A percentile compares a stretch with the other conserved stretches of the same genome.
phyloP scores from a whole-genome alignment of 1,139 yeast genomes.

The Yamadazyma trypodendri region DNA sequence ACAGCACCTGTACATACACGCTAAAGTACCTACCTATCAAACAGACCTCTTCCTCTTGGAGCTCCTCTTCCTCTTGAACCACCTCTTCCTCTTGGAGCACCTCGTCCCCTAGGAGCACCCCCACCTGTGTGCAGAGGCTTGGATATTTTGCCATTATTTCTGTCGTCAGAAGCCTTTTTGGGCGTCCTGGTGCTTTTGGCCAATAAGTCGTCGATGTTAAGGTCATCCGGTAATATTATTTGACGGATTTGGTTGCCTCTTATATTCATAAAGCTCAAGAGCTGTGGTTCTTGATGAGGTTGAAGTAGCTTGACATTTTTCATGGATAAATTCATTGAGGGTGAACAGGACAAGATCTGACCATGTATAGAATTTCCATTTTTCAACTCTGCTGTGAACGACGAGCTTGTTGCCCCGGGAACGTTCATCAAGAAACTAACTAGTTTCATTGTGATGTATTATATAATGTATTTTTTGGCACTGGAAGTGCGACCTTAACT shows the following conservation, averaged over 20 bases:
- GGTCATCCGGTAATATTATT: constrained; percentile 81
- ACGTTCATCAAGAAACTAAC: constrained; percentile 81
- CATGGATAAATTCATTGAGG: constrained; percentile 87
- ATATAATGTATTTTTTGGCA: too few species aligned
- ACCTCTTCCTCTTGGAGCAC: constrained; percentile 1
- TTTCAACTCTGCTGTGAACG: constrained; percentile 88
- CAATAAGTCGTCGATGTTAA: constrained; percentile 76
- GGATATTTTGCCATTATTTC: constrained; percentile 1
- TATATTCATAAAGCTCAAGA: constrained; percentile 76
- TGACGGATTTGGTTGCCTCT: constrained; percentile 91
- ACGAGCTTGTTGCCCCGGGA: constrained; percentile 63
- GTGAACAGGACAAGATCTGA: constrained; percentile 73
- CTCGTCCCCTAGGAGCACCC: not conserved
- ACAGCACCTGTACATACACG: constrained; percentile 2
- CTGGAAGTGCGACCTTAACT: too few species aligned
- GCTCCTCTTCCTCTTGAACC: too few species aligned
- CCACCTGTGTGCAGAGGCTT: constrained; percentile 3
- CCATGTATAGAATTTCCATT: constrained; percentile 63
- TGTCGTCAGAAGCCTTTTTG: not conserved
- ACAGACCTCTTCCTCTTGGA: constrained; percentile 4
- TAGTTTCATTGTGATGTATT: constrained; percentile 34
- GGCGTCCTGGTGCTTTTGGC: constrained; percentile 33
- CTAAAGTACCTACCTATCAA: not conserved
- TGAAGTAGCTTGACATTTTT: constrained; percentile 78
- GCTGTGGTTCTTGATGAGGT: constrained; percentile 68